phyloP scores from a whole-genome alignment of 2,329 filamentous ascomycete species.

The Stagonosporopsis vannaccii region DNA sequence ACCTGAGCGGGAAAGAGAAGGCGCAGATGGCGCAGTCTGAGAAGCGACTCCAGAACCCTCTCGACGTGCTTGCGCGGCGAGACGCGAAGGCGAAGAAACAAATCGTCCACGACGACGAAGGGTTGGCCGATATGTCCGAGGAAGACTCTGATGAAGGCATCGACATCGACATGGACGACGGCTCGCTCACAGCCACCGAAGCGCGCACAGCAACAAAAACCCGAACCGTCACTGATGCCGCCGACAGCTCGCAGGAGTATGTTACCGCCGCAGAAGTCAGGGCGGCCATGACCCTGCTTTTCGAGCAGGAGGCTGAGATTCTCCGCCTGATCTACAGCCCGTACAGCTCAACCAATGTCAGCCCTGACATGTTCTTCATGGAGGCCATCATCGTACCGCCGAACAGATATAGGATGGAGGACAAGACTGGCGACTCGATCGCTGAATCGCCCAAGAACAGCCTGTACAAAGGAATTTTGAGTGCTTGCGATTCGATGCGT shows the following conservation, averaged over 20 bases:
- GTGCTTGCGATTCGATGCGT: constrained; percentile 74
- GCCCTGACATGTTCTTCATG: constrained; percentile 93
- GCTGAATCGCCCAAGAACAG: constrained; percentile 88
- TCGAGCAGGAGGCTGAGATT: constrained; percentile 86
- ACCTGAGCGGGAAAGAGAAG: constrained; percentile 76
- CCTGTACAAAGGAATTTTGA: constrained; percentile 84
- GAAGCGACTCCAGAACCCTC: constrained; percentile 73
- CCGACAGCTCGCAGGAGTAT: constrained; percentile 68
- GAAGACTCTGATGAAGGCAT: constrained; percentile 48
- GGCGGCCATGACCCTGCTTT: constrained; percentile 78
- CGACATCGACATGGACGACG: constrained; percentile 51
- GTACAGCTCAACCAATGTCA: constrained; percentile 67
- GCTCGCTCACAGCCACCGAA: constrained; percentile 61
- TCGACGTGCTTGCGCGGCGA: constrained; percentile 65
- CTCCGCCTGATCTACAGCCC: constrained; percentile 85
- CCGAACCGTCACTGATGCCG: constrained; percentile 47
- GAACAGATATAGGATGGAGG: constrained; percentile 89
- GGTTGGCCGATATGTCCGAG: constrained; percentile 69
- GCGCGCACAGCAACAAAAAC: constrained; percentile 48
- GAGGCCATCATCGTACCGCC: constrained; percentile 86
- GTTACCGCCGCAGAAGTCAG: constrained; percentile 84
- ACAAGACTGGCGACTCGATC: constrained; percentile 80
- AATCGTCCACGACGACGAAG: constrained; percentile 68
- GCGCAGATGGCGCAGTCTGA: constrained; percentile 75
- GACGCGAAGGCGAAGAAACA: constrained; percentile 55